Evolutionary conservation across 75 land plant species (phyloP), one percentile per base, ranked within the genome.

Genomic region (Isoetes taiwanensis): DNA sequence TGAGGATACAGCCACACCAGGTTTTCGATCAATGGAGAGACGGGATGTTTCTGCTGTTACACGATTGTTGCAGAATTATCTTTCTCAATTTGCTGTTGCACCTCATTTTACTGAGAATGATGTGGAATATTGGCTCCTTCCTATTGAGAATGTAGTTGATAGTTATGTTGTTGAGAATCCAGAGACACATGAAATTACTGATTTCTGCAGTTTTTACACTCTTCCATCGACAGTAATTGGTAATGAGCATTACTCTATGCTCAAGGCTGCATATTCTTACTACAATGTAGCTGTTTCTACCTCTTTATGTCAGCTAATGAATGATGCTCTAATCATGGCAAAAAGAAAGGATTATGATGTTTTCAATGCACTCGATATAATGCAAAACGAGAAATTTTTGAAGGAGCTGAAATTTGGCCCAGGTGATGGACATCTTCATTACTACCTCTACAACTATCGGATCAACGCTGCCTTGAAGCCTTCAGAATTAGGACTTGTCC

Each of bases 331-430:
- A 14, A 79, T 79, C 29, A 76, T 85, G 53, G 87, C 90, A 0
- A 85, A 85, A 53, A 67, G 65, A 65, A 56, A 68, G 60, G 88
- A 79, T 4, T 85, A 68, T 50, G 90, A 85, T 62, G 90, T 85
- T 32, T 85, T 85, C 66, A 85, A 85, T 71, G 90, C 90, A 11
- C 57, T 85, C 59, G 90, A 85, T 41, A 65, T 82, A 30, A 85
- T 85, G 90, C 62, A 85, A 11, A 85, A 85, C 53, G 89, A 82
- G 52, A 31, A 68, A 20, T 85, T 85, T 58, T 46, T 85, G 60
- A 85, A 85, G 72, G 90, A 85, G 54, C 69, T 85, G 43, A 85
- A 85, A 52, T 85, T 82, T 62, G 90, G 90, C 2, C 83, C 87
- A 30, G 90, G 90, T 4, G 86, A 85, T 58, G 90, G 90, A 1